Evolutionary conservation across 176 grass and related monocot species (phyloP), one percentile per base, ranked within the genome.

Genomic region (Cenchrus americanus): DNA sequence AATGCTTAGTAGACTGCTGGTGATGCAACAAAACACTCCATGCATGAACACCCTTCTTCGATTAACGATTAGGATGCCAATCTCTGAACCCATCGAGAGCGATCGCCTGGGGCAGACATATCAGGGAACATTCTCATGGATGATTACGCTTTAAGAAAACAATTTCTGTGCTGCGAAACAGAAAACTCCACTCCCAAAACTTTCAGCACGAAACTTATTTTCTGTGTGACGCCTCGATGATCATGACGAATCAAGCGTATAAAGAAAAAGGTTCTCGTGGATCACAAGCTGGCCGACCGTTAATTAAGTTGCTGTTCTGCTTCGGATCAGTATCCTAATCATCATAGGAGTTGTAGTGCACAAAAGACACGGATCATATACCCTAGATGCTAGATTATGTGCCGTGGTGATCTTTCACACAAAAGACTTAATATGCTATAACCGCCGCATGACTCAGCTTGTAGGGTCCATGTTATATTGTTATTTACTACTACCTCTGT

Each of bases 211-310:
- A 60, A 60, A 7, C 22, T 60, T 22, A 0, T 60, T 22, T 8
- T 60, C 8, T 11, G 57, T 23, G n/a, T 60, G 21, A 60, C 21
- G 23, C 57, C 22, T 23, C 57, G 57, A 60, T 44, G 43, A 44
- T 60, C 8, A 60, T 2, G 21, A 23, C 57, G 57, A 60, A 60
- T 60, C 57, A 60, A 11, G 2, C 57, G 22, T 60, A 60, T 10
- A 73, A 27, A 74, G 18, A 21, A 34, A 34, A 53, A 5, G 22
- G 74, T 62, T 40, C 8, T 70, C 24, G 64, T 78, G 46, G 49
- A 78, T 50, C 53, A 61, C 24, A 85, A 69, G 64, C 73, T 60
- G 18, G 41, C 74, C 64, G 52, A 49, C 74, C 73, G 10, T 59
- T 69, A 85, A 49, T 58, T 68, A 85, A 50, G 22, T 70, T 51